These are phyloP conservation scores for Friedmanniomyces simplex DNA, from an alignment of 495 filamentous ascomycete genomes.

Conservation along the genomic window DNA sequence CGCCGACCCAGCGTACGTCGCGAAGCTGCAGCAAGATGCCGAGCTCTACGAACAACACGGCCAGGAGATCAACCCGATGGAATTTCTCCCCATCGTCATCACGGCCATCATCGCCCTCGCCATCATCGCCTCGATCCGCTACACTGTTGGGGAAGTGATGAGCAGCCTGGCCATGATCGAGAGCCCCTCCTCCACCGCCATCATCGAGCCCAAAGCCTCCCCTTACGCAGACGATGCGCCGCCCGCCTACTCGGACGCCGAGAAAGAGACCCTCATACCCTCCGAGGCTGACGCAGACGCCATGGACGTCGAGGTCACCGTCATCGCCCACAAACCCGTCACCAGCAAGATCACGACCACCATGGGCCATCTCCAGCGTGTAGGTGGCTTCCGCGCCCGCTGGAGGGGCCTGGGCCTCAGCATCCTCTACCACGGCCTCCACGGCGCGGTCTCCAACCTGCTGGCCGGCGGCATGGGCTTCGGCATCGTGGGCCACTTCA, in stretches of 20 bases:
- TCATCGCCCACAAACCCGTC: conserved; percentile 43
- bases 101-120: conserved; percentile 20
- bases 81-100: conserved; percentile 15
- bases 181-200: conserved; percentile 46
- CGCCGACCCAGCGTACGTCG: not conserved
- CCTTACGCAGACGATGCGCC: conserved; percentile 5
- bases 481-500: conserved; percentile 30
- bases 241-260: conserved; percentile 25
- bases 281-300: conserved; percentile 20
- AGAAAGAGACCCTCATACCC: conserved; percentile 24
- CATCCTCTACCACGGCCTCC: conserved; percentile 29
- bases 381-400: conserved; percentile 44
- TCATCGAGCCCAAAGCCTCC: conserved; percentile 38
- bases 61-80: conserved; percentile 3
- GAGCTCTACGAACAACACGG: conserved; percentile 7
- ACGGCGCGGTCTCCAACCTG: conserved; percentile 19
- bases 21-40: conserved; percentile 11
- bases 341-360: conserved; percentile 49
- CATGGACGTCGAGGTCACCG: conserved; percentile 19
- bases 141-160: conserved; percentile 50
- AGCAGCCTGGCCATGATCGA: conserved; percentile 53
- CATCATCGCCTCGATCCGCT: conserved; percentile 33
- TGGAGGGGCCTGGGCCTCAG: conserved; percentile 48
- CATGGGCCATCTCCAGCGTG: conserved; percentile 45
- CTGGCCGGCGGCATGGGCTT: conserved; percentile 25